Evolutionary conservation across 176 grass and related monocot genomes (phyloP).

Genomic region (Zizania latifolia): DNA sequence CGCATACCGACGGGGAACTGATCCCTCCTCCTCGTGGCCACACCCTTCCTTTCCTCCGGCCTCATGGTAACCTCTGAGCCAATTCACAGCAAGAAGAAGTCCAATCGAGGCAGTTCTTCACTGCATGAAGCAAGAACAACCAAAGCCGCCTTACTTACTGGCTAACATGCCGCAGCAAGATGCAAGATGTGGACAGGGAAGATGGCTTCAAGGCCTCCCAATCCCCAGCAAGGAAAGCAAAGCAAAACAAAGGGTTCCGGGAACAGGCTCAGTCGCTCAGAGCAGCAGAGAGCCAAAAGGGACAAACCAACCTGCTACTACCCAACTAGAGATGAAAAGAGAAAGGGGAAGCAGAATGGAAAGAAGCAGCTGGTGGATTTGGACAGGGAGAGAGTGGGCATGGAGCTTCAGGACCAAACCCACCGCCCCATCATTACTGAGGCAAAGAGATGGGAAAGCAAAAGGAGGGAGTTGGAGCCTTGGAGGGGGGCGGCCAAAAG

Average conservation of each 20-base stretch:
- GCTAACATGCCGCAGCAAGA: slow-evolving; percentile 1
- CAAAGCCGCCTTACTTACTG: not conserved
- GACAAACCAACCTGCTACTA: slow-evolving; percentile 31
- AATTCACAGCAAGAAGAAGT: not conserved
- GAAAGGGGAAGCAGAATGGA: not conserved
- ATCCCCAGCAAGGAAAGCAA: slow-evolving; percentile 42
- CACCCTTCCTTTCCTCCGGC: slow-evolving; percentile 20
- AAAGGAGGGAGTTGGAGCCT: too few relatives aligned
- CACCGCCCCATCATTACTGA: too few relatives aligned
- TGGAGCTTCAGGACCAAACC: slow-evolving; percentile 43
- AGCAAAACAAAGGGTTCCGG: too few relatives aligned
- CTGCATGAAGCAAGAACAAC: slow-evolving; percentile 17
- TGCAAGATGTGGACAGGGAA: slow-evolving; percentile 36
- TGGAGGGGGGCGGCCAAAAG: too few relatives aligned
- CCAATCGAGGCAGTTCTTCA: not conserved
- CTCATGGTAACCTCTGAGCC: slow-evolving; percentile 22
- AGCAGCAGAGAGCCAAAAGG: not conserved
- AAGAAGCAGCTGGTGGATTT: slow-evolving; percentile 42
- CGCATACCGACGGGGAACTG: slow-evolving; percentile 91
- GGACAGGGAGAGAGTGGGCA: slow-evolving; percentile 20
- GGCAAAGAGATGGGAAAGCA: too few relatives aligned
- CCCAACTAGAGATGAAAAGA: slow-evolving; percentile 31
- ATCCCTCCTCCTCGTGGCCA: slow-evolving; percentile 27
- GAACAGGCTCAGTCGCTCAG: too few relatives aligned
- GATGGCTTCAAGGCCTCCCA: slow-evolving; percentile 32